phyloP scores from a whole-genome alignment of 2,329 filamentous ascomycete species.

The Fusarium nematophilum region DNA sequence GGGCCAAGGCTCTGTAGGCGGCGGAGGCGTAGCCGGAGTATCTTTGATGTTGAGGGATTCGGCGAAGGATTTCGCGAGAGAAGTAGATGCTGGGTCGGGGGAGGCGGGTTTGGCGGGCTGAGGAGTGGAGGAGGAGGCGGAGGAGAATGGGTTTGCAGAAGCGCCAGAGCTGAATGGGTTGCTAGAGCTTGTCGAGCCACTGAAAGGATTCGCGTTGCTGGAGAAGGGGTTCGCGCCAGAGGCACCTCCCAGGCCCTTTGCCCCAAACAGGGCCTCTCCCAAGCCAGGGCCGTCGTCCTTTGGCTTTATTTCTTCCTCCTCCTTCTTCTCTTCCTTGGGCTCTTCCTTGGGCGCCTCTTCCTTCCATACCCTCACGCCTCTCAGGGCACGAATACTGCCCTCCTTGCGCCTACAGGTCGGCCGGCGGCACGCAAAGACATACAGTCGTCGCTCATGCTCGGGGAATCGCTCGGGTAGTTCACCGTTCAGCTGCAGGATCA shows the following conservation, averaged over 20 bases:
- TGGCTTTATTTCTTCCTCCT: constrained; percentile 50
- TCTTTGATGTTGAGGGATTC: constrained; percentile 81
- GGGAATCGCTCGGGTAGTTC: constrained; percentile 90
- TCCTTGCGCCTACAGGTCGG: constrained; percentile 84
- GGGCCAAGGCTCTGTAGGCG: constrained; percentile 80
- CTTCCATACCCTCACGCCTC: constrained; percentile 71
- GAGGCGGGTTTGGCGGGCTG: constrained; percentile 48
- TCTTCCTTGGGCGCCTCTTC: constrained; percentile 48
- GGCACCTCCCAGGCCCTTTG: constrained; percentile 58
- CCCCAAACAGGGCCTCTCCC: constrained; percentile 78
- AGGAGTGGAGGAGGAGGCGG: constrained; percentile 47
- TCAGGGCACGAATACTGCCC: constrained; percentile 81
- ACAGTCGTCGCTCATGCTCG: constrained; percentile 86
- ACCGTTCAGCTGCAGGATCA: constrained; percentile 91
- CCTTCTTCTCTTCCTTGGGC: constrained; percentile 46
- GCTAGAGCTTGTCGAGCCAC: constrained; percentile 46
- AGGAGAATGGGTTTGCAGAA: constrained; percentile 46
- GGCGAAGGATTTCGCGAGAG: constrained; percentile 73
- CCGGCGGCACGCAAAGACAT: constrained; percentile 84
- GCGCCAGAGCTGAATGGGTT: constrained; percentile 48
- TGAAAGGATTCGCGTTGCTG: constrained; percentile 62
- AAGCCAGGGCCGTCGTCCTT: constrained; percentile 58
- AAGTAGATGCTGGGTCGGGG: constrained; percentile 42
- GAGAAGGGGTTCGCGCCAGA: constrained; percentile 70
- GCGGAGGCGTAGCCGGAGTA: constrained; percentile 48